Percentiles rank a stretch among this genome's conserved stretches.
Conservation (phyloP, 192 early-diverging fungal genomes). For the Linnemannia hyalina region DNA sequence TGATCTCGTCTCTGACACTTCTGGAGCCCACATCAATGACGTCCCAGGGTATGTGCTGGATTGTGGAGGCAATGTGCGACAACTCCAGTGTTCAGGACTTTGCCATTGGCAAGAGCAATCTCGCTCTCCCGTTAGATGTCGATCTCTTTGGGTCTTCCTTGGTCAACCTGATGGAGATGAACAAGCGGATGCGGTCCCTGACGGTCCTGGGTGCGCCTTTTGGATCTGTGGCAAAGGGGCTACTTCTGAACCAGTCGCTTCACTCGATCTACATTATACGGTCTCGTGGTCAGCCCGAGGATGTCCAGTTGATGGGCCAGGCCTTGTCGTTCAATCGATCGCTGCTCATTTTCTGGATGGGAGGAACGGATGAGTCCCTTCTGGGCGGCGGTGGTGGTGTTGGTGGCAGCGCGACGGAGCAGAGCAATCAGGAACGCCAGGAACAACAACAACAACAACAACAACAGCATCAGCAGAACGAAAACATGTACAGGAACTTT, state of each 20-base stretch:
- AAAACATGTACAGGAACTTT: conserved; percentile 39
- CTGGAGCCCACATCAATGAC: conserved; percentile 32
- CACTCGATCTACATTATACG: conserved; percentile 47
- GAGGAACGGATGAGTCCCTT: conserved; percentile 34
- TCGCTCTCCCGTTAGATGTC: background rate
- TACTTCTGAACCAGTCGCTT: conserved; percentile 38
- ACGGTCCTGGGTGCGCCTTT: conserved; percentile 32
- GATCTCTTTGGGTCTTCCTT: conserved; percentile 29
- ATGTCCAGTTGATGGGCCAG: conserved; percentile 48
- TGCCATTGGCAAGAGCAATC: conserved; percentile 35
- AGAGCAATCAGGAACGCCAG: background rate
- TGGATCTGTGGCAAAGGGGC: conserved; percentile 35
- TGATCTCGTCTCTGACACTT: conserved; percentile 30
- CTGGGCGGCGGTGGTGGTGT: background rate
- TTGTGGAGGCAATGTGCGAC: conserved; percentile 38
- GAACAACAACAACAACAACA: conserved; percentile 13
- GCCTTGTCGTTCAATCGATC: conserved; percentile 37
- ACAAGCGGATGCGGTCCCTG: conserved; percentile 31
- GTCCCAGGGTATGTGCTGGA: conserved; percentile 34
- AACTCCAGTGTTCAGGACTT: conserved; percentile 41
- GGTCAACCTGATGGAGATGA: conserved; percentile 37
- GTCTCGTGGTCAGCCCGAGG: conserved; percentile 39
- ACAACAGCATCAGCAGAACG: conserved; percentile 5
- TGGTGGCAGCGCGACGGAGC: background rate
- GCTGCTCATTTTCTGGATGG: conserved; percentile 52